phyloP scores from a whole-genome alignment of 306 rosid species.

The Citrullus colocynthis region DNA sequence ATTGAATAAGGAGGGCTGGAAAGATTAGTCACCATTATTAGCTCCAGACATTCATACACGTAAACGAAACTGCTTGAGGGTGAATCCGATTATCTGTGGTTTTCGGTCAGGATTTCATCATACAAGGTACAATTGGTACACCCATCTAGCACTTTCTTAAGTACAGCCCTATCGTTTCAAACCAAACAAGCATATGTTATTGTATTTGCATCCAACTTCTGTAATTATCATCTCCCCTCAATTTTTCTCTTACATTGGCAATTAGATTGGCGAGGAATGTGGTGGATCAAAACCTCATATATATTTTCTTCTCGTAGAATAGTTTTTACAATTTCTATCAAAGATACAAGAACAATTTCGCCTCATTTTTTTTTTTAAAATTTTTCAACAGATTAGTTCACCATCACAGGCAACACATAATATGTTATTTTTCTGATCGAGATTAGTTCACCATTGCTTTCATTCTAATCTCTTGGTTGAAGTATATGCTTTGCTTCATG shows the following conservation, averaged over 20 bases:
- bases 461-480: too few species aligned
- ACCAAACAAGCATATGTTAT: background rate
- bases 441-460: too few species aligned
- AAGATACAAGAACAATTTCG: background rate
- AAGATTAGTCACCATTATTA: constrained; percentile 15
- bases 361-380: background rate
- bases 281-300: background rate
- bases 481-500: too few species aligned
- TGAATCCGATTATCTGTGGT: background rate
- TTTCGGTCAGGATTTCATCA: background rate
- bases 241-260: background rate
- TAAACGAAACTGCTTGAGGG: background rate
- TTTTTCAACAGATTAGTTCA: too few species aligned
- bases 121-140: background rate
- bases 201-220: background rate
- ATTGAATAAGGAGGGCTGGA: constrained; percentile 36
- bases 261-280: background rate
- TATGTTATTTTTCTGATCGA: background rate
- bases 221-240: background rate
- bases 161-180: background rate
- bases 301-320: background rate
- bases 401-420: background rate
- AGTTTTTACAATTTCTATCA: background rate
- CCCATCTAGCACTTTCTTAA: background rate
- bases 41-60: background rate